Evolutionary conservation across 2,329 filamentous ascomycete species (phyloP).

Genomic region (Ophiosphaerella narmari): DNA sequence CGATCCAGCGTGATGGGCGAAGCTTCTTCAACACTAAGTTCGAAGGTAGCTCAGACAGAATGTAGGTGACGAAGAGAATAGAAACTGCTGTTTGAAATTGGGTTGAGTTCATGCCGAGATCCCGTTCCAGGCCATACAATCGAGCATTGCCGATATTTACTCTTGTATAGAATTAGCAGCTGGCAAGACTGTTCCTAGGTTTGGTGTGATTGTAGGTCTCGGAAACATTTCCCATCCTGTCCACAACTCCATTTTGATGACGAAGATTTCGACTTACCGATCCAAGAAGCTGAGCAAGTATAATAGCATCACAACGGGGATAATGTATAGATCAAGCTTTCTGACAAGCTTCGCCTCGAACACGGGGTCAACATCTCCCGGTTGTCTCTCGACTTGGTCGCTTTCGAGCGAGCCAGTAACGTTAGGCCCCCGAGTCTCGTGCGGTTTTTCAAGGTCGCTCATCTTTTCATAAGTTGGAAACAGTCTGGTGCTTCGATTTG

Average conservation of each 20-base stretch:
- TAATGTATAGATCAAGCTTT: slow-evolving; percentile 67
- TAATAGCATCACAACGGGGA: slow-evolving; percentile 69
- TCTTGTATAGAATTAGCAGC: slow-evolving; percentile 21
- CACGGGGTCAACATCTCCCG: slow-evolving; percentile 44
- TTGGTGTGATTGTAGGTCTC: not conserved
- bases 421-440: slow-evolving; percentile 13
- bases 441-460: slow-evolving; percentile 35
- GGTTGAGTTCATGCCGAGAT: slow-evolving; percentile 63
- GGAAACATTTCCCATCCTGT: too few relatives aligned
- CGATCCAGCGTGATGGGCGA: slow-evolving; percentile 55
- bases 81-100: slow-evolving; percentile 67
- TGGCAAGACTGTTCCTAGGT: not conserved
- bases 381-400: slow-evolving; percentile 29
- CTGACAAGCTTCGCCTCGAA: slow-evolving; percentile 62
- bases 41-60: slow-evolving; percentile 51
- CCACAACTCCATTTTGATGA: not conserved
- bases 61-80: slow-evolving; percentile 53
- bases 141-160: slow-evolving; percentile 75
- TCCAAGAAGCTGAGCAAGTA: slow-evolving; percentile 80
- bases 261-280: slow-evolving; percentile 53
- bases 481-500: slow-evolving; percentile 5
- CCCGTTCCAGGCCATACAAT: slow-evolving; percentile 66
- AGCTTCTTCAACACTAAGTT: slow-evolving; percentile 55
- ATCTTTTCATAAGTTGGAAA: slow-evolving; percentile 15
- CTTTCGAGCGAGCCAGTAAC: slow-evolving; percentile 19